These are phyloP conservation scores for Pythium coloratum DNA, from an alignment of 352 stramenopile species.

Conservation along the genomic window DNA sequence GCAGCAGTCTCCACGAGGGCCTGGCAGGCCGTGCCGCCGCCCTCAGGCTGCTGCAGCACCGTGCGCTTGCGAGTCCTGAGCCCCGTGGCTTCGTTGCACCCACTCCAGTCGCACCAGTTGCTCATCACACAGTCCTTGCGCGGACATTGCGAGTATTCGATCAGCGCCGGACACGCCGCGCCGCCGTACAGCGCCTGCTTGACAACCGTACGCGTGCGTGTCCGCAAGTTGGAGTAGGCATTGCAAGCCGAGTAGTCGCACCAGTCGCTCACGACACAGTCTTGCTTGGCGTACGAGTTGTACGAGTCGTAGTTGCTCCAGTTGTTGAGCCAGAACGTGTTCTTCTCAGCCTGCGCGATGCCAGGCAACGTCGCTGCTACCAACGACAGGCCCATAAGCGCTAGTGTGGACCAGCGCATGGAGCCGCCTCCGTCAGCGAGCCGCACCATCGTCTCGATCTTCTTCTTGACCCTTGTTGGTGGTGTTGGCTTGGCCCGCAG, in stretches of 20 bases:
- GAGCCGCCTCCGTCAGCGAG: not conserved
- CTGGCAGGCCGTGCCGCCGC: slow-evolving; percentile 30
- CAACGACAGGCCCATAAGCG: not conserved
- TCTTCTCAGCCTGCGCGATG: not conserved
- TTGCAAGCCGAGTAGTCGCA: slow-evolving; percentile 19
- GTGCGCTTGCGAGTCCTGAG: slow-evolving; percentile 24
- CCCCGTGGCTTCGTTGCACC: slow-evolving; percentile 15
- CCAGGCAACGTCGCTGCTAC: not conserved
- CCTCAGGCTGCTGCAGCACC: slow-evolving; percentile 19
- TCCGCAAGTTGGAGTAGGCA: slow-evolving; percentile 9
- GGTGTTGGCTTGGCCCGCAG: not conserved
- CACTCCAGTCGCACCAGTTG: slow-evolving; percentile 26
- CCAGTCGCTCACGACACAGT: slow-evolving; percentile 25
- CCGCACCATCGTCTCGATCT: not conserved
- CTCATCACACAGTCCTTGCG: slow-evolving; percentile 27
- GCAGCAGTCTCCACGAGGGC: slow-evolving; percentile 24
- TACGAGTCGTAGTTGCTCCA: slow-evolving; percentile 2
- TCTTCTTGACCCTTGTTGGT: not conserved
- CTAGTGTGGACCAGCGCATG: not conserved
- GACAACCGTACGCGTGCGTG: slow-evolving; percentile 16
- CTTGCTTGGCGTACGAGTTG: slow-evolving; percentile 14
- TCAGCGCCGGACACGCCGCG: slow-evolving; percentile 30
- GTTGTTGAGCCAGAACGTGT: slow-evolving; percentile 1
- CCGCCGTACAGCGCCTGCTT: slow-evolving; percentile 33
- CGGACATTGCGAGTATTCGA: slow-evolving; percentile 25